Percentiles rank a stretch among this genome's conserved stretches.
Conservation (phyloP, 139 green algal genomes). For the Chlamydomonas applanata region DNA sequence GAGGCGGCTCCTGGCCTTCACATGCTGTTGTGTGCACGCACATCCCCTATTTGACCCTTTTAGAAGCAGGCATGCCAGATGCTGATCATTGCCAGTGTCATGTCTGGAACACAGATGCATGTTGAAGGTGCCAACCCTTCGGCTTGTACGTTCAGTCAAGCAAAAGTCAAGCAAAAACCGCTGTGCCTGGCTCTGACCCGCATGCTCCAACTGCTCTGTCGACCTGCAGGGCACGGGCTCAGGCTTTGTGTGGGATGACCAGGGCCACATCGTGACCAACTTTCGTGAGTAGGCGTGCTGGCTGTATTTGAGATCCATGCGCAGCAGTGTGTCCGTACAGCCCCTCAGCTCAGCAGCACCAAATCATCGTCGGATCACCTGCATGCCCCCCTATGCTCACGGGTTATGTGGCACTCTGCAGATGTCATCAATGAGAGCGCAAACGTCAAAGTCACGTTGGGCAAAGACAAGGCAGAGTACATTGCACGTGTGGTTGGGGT, state of each 20-base stretch:
- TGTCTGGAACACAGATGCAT: too few relatives aligned
- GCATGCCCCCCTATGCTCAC: too few relatives aligned
- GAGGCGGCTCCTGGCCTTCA: too few relatives aligned
- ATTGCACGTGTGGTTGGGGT: conserved; percentile 11
- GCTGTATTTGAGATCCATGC: not conserved
- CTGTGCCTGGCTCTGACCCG: not conserved
- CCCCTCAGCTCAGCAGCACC: conserved; percentile 61
- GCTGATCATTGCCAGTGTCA: not conserved
- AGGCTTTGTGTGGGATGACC: conserved; percentile 62
- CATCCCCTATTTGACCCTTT: not conserved
- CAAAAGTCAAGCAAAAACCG: too few relatives aligned
- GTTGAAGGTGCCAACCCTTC: too few relatives aligned
- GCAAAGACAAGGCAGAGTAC: conserved; percentile 7
- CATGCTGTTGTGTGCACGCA: not conserved
- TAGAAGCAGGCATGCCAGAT: not conserved
- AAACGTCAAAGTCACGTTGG: conserved; percentile 15
- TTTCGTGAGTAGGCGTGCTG: not conserved
- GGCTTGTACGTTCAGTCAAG: too few relatives aligned
- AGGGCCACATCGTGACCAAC: conserved; percentile 6
- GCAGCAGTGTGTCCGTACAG: conserved; percentile 59
- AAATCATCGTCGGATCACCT: conserved; percentile 84
- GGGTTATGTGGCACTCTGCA: conserved; percentile 18
- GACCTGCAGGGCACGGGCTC: conserved; percentile 47
- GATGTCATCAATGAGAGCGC: conserved; percentile 31
- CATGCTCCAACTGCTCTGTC: not conserved